A percentile compares a stretch with the other conserved stretches of the same genome.
Conservation (phyloP, 441 rosid genomes). For the Corymbia calophylla region DNA sequence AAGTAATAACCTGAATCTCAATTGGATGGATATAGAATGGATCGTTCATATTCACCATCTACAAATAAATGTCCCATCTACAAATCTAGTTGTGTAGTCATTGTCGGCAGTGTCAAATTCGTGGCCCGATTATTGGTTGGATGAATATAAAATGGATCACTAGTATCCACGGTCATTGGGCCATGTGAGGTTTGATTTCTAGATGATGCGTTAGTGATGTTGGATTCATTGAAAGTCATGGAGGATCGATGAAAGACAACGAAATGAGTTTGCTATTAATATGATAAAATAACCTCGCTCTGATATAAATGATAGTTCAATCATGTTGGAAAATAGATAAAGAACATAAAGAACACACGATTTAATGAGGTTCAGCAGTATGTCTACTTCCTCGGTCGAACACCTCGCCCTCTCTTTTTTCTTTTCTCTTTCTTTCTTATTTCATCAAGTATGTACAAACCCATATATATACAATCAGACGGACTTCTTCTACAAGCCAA, state of each 20-base stretch:
- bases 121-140: rapidly evolving
- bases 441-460: not conserved
- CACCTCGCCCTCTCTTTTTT: not conserved
- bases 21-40: not conserved
- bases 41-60: not conserved
- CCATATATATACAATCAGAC: not conserved
- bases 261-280: not conserved
- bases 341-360: too few relatives aligned
- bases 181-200: not conserved
- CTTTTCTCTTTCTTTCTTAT: not conserved
- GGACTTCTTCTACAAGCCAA: not conserved
- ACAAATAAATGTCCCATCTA: not conserved
- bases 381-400: not conserved
- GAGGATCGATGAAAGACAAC: not conserved
- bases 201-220: not conserved
- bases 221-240: not conserved
- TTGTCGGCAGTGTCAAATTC: not conserved
- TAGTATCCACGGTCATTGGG: not conserved
- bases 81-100: not conserved
- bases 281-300: not conserved
- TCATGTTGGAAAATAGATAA: too few relatives aligned
- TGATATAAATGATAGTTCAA: not conserved
- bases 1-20: not conserved
- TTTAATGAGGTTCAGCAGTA: rapidly evolving
- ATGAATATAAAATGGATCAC: not conserved